Evolutionary conservation across 306 rosid genomes (phyloP).

Genomic region (Glycine soja): DNA sequence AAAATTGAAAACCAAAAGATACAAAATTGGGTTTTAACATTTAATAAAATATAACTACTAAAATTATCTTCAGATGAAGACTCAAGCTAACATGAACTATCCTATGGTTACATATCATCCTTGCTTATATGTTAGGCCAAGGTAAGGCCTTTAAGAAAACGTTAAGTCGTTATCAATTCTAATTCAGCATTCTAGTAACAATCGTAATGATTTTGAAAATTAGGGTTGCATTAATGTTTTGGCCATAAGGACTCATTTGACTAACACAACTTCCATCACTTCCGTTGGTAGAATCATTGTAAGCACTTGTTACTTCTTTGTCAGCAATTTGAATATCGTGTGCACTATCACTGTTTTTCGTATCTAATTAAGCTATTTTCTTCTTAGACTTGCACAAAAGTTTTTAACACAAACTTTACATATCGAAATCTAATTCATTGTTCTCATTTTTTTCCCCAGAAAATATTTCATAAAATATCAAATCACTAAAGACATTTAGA

Average conservation of each 20-base stretch:
- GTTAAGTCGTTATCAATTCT: background rate
- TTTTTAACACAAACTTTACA: background rate
- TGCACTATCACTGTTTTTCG: background rate
- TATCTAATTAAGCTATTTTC: background rate
- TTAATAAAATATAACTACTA: background rate
- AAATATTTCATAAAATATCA: conserved; percentile 2
- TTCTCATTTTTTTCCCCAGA: background rate
- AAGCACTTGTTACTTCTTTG: conserved; percentile 33
- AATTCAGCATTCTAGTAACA: background rate
- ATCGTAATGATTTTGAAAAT: conserved; percentile 22
- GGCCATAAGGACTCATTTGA: conserved; percentile 38
- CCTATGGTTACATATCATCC: too few species aligned
- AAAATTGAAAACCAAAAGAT: too few species aligned
- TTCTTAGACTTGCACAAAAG: background rate
- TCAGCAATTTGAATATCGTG: conserved; percentile 7
- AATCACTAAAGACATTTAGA: background rate
- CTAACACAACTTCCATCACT: conserved; percentile 39
- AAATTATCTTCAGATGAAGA: background rate
- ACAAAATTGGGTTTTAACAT: too few species aligned
- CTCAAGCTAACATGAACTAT: background rate
- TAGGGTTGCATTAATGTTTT: conserved; percentile 14
- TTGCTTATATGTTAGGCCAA: background rate
- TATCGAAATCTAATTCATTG: background rate
- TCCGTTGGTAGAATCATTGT: conserved; percentile 4
- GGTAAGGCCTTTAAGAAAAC: background rate